phyloP scores from a whole-genome alignment of 352 stramenopile genomes.

The Pythium plurisporium region DNA sequence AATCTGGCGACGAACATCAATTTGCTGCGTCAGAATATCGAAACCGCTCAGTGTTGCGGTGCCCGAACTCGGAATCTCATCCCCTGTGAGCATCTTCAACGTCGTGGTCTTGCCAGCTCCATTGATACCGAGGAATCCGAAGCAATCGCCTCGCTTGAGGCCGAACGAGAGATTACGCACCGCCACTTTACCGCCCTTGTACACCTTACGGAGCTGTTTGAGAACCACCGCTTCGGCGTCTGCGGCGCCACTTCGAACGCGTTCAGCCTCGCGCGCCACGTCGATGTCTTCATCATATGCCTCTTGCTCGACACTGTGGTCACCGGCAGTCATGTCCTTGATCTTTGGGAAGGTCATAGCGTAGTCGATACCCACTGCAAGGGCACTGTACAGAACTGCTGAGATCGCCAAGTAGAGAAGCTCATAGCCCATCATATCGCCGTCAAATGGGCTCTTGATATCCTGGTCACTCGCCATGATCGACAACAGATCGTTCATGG shows the following conservation, averaged over 20 bases:
- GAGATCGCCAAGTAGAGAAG: conserved; percentile 75
- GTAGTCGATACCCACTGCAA: conserved; percentile 54
- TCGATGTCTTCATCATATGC: conserved; percentile 25
- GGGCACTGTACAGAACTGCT: conserved; percentile 49
- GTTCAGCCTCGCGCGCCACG: conserved; percentile 19
- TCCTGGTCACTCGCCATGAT: conserved; percentile 37
- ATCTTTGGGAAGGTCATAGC: conserved; percentile 45
- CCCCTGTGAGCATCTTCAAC: conserved; percentile 94
- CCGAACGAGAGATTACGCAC: conserved; percentile 72
- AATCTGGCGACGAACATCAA: conserved; percentile 69
- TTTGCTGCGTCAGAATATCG: conserved; percentile 71
- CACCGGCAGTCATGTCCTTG: conserved; percentile 22
- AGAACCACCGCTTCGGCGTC: conserved; percentile 51
- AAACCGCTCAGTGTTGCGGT: conserved; percentile 54
- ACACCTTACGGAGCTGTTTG: conserved; percentile 82
- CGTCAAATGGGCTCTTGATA: conserved; percentile 40
- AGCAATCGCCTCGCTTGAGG: conserved; percentile 88
- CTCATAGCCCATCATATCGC: conserved; percentile 51
- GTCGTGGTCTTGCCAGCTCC: conserved; percentile 94
- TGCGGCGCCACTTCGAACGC: conserved; percentile 12
- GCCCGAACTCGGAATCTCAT: conserved; percentile 60
- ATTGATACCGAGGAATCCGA: conserved; percentile 94
- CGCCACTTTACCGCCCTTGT: conserved; percentile 75
- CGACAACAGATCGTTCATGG: conserved; percentile 46
- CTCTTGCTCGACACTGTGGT: conserved; percentile 10